Conservation (phyloP, 345 rosid species). For the Mangifera indica region DNA sequence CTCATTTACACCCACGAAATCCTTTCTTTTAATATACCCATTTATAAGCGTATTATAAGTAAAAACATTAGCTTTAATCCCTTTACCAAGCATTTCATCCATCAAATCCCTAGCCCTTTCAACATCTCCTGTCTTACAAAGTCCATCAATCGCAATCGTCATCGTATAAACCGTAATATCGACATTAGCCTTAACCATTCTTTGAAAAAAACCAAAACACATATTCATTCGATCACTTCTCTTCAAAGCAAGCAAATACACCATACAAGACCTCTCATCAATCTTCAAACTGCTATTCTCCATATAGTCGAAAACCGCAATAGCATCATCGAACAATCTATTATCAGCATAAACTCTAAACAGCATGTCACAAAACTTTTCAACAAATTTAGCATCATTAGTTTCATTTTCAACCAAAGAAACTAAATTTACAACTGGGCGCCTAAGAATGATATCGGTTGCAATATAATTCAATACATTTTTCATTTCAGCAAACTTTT, state of each 20-base stretch:
- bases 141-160: slow-evolving; percentile 61
- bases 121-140: slow-evolving; percentile 63
- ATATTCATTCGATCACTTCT: slow-evolving; percentile 42
- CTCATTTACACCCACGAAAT: slow-evolving; percentile 45
- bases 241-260: slow-evolving; percentile 63
- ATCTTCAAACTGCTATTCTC: slow-evolving; percentile 42
- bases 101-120: slow-evolving; percentile 51
- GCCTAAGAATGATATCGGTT: slow-evolving; percentile 33
- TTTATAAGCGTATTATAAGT: slow-evolving; percentile 71
- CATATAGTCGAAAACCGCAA: slow-evolving; percentile 60
- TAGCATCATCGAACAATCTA: slow-evolving; percentile 54
- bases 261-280: slow-evolving; percentile 77
- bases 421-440: slow-evolving; percentile 37
- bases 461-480: slow-evolving; percentile 40
- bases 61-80: slow-evolving; percentile 57
- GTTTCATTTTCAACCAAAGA: slow-evolving; percentile 29
- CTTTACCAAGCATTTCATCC: slow-evolving; percentile 41
- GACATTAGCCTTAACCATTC: slow-evolving; percentile 55
- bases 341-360: slow-evolving; percentile 71
- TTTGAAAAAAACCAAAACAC: slow-evolving; percentile 49
- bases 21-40: slow-evolving; percentile 52
- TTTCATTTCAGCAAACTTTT: slow-evolving; percentile 50
- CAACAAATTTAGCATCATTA: slow-evolving; percentile 36
- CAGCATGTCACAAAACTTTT: slow-evolving; percentile 54
- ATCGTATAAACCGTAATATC: slow-evolving; percentile 56